Conservation (phyloP, 78 protist genomes). For the Polysphondylium violaceum region DNA sequence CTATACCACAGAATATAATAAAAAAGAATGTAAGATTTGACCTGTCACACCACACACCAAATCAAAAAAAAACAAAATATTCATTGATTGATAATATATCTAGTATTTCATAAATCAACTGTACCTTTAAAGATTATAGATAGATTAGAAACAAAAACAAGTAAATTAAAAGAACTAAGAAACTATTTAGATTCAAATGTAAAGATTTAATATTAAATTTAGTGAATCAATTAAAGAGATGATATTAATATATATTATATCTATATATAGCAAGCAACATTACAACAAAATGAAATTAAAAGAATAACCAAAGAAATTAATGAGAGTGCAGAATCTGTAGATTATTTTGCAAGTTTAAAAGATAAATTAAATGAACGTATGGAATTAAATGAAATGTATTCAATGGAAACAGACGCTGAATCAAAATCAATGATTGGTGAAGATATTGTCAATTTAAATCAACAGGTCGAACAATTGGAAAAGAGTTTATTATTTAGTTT, state of each 20-base stretch:
- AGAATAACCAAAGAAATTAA: constrained; percentile 29
- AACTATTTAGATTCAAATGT: not conserved
- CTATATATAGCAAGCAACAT: not conserved
- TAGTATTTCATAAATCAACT: constrained; percentile 15
- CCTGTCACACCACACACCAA: not conserved
- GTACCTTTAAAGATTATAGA: constrained; percentile 11
- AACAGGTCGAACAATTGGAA: constrained; percentile 20
- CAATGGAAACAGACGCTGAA: constrained; percentile 15
- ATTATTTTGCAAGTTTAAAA: not conserved
- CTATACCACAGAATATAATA: too few species aligned
- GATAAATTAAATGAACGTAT: not conserved
- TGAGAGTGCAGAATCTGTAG: constrained; percentile 9
- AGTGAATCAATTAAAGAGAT: not conserved
- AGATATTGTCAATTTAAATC: constrained; percentile 10
- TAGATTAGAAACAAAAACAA: constrained; percentile 7
- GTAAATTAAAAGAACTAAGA: constrained; percentile 5
- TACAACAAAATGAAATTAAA: constrained; percentile 56
- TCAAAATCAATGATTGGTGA: constrained; percentile 22
- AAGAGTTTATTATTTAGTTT: constrained; percentile 31
- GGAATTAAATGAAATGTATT: constrained; percentile 6
- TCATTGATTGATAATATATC: too few species aligned
- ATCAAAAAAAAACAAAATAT: not conserved
- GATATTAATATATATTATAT: not conserved
- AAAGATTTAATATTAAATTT: not conserved
- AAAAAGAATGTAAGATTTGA: too few species aligned